Percentiles rank a stretch among this genome's conserved stretches.
phyloP scores from a whole-genome alignment of 2,329 filamentous ascomycete genomes.

The Sporothrix inflata region DNA sequence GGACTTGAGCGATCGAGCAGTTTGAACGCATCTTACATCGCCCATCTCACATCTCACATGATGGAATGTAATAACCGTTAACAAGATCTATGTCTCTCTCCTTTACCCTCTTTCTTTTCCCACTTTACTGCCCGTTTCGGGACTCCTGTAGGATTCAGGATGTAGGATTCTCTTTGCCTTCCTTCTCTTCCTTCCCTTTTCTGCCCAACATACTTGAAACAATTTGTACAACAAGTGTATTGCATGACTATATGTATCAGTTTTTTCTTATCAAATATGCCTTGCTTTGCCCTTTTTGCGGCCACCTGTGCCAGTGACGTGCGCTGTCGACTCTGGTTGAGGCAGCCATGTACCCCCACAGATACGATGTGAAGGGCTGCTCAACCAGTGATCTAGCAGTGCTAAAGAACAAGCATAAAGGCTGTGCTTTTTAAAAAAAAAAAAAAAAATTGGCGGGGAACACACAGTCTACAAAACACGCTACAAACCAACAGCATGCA shows the following conservation, averaged over 20 bases:
- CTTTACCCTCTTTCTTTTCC: neutral
- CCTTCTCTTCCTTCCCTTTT: neutral
- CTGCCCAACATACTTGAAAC: neutral
- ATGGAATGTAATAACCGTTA: neutral
- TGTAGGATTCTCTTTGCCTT: neutral
- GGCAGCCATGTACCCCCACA: neutral
- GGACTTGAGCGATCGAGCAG: neutral
- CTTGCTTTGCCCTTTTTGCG: neutral
- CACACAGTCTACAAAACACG: neutral
- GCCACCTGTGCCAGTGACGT: neutral
- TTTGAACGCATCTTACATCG: neutral
- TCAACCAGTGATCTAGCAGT: no score
- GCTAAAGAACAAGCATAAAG: neutral
- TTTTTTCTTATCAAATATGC: neutral
- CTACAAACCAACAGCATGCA: neutral
- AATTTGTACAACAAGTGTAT: neutral
- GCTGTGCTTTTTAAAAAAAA: neutral
- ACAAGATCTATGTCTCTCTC: no score
- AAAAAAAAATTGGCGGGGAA: neutral
- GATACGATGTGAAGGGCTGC: no score
- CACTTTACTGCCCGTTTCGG: neutral
- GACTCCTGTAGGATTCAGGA: conserved; percentile 5
- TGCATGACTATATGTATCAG: neutral
- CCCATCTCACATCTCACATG: neutral
- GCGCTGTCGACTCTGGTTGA: neutral